Percentiles rank a stretch among this genome's conserved stretches.
phyloP scores from a whole-genome alignment of 1,284 basidiomycete species.

The Tilletia indica region DNA sequence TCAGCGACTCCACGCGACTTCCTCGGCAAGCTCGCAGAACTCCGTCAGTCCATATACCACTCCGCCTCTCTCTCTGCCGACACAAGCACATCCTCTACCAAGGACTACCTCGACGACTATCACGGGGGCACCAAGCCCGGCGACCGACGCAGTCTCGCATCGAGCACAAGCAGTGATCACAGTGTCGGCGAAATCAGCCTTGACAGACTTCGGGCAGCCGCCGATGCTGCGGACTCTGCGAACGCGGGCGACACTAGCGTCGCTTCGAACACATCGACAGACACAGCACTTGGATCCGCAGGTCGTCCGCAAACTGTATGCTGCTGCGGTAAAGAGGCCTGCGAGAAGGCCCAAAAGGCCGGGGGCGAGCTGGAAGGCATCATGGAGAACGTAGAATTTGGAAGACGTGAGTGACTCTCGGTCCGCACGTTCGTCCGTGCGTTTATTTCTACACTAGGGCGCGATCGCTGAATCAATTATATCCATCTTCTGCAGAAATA shows the following conservation, averaged over 20 bases:
- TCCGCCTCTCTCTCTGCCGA: not conserved
- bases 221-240: not conserved
- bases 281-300: not conserved
- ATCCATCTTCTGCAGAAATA: constrained; percentile 5
- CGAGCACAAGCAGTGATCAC: constrained; percentile 11
- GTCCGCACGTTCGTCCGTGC: too few species aligned
- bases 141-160: constrained; percentile 13
- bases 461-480: not conserved
- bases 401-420: not conserved
- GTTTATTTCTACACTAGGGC: not conserved
- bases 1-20: constrained; percentile 6
- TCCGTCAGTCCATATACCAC: constrained; percentile 6
- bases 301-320: not conserved
- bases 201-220: not conserved
- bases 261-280: not conserved
- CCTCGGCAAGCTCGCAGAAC: constrained; percentile 13
- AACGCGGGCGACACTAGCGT: not conserved
- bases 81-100: constrained; percentile 7
- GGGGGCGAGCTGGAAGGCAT: not conserved
- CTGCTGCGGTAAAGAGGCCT: constrained; percentile 10
- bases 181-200: constrained; percentile 14
- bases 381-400: constrained; percentile 13
- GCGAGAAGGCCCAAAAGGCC: not conserved
- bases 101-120: constrained; percentile 14
- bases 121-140: constrained; percentile 5